Conservation (phyloP, 2,329 filamentous ascomycete species). For the Aureobasidium mangrovei region DNA sequence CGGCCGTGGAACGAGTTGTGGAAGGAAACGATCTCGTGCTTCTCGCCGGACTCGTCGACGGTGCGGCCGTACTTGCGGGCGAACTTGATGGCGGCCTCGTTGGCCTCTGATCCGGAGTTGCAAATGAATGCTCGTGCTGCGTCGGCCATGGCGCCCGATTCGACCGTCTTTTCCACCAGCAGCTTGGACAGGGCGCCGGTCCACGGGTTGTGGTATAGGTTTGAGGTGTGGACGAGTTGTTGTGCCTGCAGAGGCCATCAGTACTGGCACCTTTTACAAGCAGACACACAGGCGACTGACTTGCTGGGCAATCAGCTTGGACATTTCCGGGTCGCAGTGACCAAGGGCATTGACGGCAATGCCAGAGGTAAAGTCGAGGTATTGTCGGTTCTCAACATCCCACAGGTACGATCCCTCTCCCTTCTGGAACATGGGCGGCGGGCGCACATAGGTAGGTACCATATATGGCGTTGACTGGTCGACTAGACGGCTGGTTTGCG, state of each 20-base stretch:
- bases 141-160: slow-evolving; percentile 73
- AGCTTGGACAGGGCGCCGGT: slow-evolving; percentile 81
- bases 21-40: slow-evolving; percentile 85
- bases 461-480: slow-evolving; percentile 74
- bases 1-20: slow-evolving; percentile 88
- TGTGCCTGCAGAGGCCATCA: slow-evolving; percentile 29
- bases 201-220: slow-evolving; percentile 96
- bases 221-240: slow-evolving; percentile 83
- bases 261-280: not conserved
- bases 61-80: slow-evolving; percentile 78
- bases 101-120: slow-evolving; percentile 94
- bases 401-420: slow-evolving; percentile 82
- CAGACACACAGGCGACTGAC: not conserved
- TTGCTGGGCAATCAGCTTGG: slow-evolving; percentile 60
- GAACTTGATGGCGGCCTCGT: slow-evolving; percentile 97
- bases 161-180: slow-evolving; percentile 70
- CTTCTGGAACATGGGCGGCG: slow-evolving; percentile 79
- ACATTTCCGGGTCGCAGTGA: slow-evolving; percentile 75
- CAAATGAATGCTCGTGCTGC: slow-evolving; percentile 79
- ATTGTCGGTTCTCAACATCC: slow-evolving; percentile 81
- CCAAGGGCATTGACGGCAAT: slow-evolving; percentile 93
- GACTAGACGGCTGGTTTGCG: slow-evolving; percentile 65
- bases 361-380: slow-evolving; percentile 89
- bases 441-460: slow-evolving; percentile 90
- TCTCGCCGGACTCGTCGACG: slow-evolving; percentile 35